Evolutionary conservation across 352 stramenopile genomes (phyloP), one percentile per base, ranked within the genome.

Genomic region (Globisporangium mamillatum): DNA sequence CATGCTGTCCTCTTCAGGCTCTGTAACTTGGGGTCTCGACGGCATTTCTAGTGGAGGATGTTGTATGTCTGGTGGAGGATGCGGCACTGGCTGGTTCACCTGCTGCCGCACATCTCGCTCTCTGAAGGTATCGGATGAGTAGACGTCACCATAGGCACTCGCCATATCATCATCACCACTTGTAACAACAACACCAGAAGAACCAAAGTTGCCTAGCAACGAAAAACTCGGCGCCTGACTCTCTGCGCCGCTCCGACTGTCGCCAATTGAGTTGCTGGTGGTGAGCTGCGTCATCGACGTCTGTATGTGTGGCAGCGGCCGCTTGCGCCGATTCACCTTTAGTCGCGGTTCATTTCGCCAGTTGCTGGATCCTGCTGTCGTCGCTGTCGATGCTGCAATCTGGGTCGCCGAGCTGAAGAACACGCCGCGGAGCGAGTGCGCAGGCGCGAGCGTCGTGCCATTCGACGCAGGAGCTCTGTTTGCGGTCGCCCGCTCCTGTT

Each of bases 331-430:
- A 36, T 88, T 88, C 2, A 86, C 75, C 36, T 36, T 38, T 2
- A 89, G 60, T 36, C 80, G 72, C 25, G 54, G 27, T 36, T 85
- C 78, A 29, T 75, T 59, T 63, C 64, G 68, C 80, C 78, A 89
- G 1, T 36, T 16, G 12, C 29, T 32, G 38, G 24, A n/a, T 20
- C 44, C 20, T 25, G 54, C 38, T 46, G 38, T 20, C 12, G 38
- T 46, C 38, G 38, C 38, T 8, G 46, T 27, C 12, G 63, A 52
- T 34, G 16, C n/a, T 18, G 46, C 1, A 57, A 16, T 4, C 18
- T 20, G 25, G n/a, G 61, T 4, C 22, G 73, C 58, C 1, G 77
- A 76, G 55, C 60, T 79, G 70, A 86, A 89, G 58, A 89, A 89
- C 25, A 82, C 73, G 2, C 77, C 80, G 8, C 55, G 57, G 12